phyloP scores from a whole-genome alignment of 768 basidiomycete species.

The Vararia minispora region DNA sequence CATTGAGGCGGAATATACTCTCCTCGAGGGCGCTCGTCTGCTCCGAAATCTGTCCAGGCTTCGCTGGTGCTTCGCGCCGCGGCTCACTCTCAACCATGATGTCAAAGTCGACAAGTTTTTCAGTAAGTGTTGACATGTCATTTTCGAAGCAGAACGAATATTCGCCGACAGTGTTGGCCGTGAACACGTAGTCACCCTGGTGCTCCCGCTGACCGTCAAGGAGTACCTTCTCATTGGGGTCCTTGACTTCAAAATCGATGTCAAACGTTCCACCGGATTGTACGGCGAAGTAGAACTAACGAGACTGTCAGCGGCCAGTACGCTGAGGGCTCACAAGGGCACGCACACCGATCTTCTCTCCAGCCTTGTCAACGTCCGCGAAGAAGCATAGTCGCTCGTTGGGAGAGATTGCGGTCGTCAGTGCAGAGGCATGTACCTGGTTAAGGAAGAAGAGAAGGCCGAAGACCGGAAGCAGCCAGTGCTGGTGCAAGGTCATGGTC shows the following conservation, averaged over 20 bases:
- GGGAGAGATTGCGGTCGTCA: slow-evolving; percentile 69
- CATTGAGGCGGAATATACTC: slow-evolving; percentile 85
- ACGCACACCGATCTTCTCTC: slow-evolving; percentile 83
- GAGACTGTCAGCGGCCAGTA: slow-evolving; percentile 5
- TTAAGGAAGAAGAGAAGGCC: slow-evolving; percentile 13
- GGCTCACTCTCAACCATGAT: slow-evolving; percentile 99
- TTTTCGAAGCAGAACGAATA: slow-evolving; percentile 98
- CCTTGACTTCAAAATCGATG: slow-evolving; percentile 87
- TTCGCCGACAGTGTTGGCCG: slow-evolving; percentile 84
- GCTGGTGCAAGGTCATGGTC: slow-evolving; percentile 10
- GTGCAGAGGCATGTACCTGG: slow-evolving; percentile 39
- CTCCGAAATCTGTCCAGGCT: slow-evolving; percentile 78
- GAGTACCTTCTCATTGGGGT: slow-evolving; percentile 79
- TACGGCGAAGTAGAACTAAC: slow-evolving; percentile 93
- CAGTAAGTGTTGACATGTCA: slow-evolving; percentile 89
- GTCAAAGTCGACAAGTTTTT: slow-evolving; percentile 90
- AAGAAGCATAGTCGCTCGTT: slow-evolving; percentile 89
- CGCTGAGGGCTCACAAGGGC: background rate
- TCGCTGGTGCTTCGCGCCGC: slow-evolving; percentile 77
- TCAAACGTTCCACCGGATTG: slow-evolving; percentile 98
- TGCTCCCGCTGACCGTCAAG: slow-evolving; percentile 84
- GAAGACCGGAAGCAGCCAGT: slow-evolving; percentile 11
- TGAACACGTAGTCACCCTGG: slow-evolving; percentile 95
- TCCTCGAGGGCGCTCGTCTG: slow-evolving; percentile 93
- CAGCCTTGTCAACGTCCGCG: slow-evolving; percentile 91